Conservation (phyloP, 2,329 filamentous ascomycete genomes). For the Sclerotinia trifoliorum region DNA sequence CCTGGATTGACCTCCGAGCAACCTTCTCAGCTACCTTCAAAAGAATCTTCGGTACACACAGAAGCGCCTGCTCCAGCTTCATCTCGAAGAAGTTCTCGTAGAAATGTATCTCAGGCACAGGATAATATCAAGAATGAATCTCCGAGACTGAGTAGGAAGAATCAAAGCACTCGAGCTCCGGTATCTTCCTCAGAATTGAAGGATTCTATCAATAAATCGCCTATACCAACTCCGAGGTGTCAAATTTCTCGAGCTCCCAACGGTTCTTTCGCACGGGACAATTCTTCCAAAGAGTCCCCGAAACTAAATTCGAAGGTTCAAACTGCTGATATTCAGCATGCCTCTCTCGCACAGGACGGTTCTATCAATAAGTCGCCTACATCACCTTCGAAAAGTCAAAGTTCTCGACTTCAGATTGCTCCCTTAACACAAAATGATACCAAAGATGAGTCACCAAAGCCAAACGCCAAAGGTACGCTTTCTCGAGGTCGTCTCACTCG, state of each 20-base stretch:
- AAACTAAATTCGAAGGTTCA: background rate
- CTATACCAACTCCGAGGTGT: background rate
- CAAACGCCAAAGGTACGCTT: background rate
- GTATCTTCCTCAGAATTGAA: background rate
- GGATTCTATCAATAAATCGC: background rate
- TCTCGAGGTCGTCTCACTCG: background rate
- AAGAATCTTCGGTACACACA: slow-evolving; percentile 6
- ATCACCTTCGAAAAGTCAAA: background rate
- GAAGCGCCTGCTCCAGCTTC: slow-evolving; percentile 3
- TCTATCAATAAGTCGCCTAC: background rate
- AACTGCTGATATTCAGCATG: background rate
- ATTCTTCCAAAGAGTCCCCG: background rate
- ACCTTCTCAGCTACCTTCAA: background rate
- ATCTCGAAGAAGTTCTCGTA: slow-evolving; percentile 21
- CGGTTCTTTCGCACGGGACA: background rate
- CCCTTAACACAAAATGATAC: background rate
- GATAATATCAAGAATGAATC: background rate
- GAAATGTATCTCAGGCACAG: background rate
- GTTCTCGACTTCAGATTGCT: background rate
- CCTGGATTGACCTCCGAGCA: background rate
- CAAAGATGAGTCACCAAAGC: background rate
- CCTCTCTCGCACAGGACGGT: background rate
- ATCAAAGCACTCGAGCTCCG: background rate
- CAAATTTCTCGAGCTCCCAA: background rate
- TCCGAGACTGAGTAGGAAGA: background rate